Base-by-base conservation (phyloP, 176 grass and related monocot species). In the Phoenix dactylifera region DNA sequence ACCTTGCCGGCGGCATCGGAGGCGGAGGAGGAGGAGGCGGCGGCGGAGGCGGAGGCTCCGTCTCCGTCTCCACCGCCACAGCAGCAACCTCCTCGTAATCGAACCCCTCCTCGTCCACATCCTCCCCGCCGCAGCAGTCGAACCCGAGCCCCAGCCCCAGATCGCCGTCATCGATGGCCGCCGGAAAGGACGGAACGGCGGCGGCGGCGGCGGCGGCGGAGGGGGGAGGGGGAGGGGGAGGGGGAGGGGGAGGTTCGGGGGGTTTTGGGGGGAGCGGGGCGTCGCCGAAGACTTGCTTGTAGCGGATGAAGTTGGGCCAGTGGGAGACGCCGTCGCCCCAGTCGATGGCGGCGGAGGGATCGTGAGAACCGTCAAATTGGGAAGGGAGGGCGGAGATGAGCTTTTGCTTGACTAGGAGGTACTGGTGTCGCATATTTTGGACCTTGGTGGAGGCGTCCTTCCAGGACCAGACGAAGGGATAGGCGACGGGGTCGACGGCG, bases 401-500 rank as follows among this genome's bases (percentile, higher is more conserved):
- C 52, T 69, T 69, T 25, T 55, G 66, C 28, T 69, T 69, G 53
- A 57, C 66, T 18, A 69, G 66, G 30, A 69, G 66, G 66, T 56
- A 69, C 66, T 69, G 66, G 17, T 66, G 64, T 23, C 64, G 64
- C 64, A 66, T 66, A 24, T 66, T 66, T 16, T 66, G 64, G 50
- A 69, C 54, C 29, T 69, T 69, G 18, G 66, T 57, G 66, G 66
- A 54, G 52, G 53, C 66, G 53, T 69, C 66, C 28, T 69, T 69
- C 66, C 66, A 69, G 18, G 66, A 55, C 66, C 66, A 69, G 53
- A 57, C 29, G 53, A 69, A 69, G 28, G 66, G 66, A 1, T 39
- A 69, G 26, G 53, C 53, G 2, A 4, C 19, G 26, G 53, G 53
- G 19, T 69, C 26, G 26, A 29, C 66, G 30, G 28, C 66, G 66